Evolutionary conservation across 192 early-diverging fungal genomes (phyloP), one percentile per base, ranked within the genome.

Genomic region (Haplosporangium gracile): DNA sequence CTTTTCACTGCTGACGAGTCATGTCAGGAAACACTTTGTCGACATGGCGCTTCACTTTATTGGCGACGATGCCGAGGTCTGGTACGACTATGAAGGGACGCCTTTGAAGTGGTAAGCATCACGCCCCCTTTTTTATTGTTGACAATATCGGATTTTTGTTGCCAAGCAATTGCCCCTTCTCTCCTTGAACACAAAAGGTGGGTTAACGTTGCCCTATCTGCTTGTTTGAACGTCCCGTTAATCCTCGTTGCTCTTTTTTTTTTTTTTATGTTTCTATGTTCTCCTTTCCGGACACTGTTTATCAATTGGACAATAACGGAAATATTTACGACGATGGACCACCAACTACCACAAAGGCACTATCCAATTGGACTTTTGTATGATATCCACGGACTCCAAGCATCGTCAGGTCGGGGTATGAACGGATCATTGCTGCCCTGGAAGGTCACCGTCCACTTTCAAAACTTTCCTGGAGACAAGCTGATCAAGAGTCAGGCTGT

Each of bases 311-410:
- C 29, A 26, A 2, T 13, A 65, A 65, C 60, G n/a, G 29, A 9
- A 65, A 65, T 29, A 34, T 65, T 60, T 26, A n/a, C 29, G 11
- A 65, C 13, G 29, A 65, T 65, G 26, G 26, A 65, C 60, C 22
- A 57, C n/a, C 24, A 26, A 65, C 45, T 15, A 43, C 39, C 70
- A 40, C 24, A 55, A 47, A 95, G 95, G 95, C 97, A 97, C 79
- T 96, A 95, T 82, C 97, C 97, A n/a, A 90, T 96, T 39, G 97
- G 96, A 5, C 91, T 97, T 3, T 88, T 97, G 18, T 95, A 94
- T 81, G 97, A 97, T 77, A 90, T 95, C 72, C 88, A 89, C 82
- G 84, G 84, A 45, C 72, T 86, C 16, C 84, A 86, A 36, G 89
- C 88, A 65, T 77, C 85, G 32, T 76, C 86, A 70, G 77, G 74